Conservation (phyloP, 257 asterid species). For the Fraxinus anomala region DNA sequence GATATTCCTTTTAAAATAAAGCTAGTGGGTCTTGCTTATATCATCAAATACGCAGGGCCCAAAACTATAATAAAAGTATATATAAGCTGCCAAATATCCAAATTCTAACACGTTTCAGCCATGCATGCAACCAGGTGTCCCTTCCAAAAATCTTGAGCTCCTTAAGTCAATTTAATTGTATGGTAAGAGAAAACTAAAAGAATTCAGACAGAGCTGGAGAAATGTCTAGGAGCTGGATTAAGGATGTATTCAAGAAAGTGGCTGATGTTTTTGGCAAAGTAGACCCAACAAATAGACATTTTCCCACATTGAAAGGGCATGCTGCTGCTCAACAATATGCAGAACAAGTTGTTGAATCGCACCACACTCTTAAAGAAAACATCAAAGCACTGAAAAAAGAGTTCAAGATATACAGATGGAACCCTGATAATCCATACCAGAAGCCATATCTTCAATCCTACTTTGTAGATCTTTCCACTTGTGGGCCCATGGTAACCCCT, state of each 20-base stretch:
- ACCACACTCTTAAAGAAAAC: conserved; percentile 23
- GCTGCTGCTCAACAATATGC: conserved; percentile 63
- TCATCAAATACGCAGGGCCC: neutral
- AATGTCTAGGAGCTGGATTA: conserved; percentile 44
- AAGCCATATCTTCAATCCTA: conserved; percentile 68
- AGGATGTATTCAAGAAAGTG: conserved; percentile 38
- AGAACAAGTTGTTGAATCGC: conserved; percentile 39
- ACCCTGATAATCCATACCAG: conserved; percentile 51
- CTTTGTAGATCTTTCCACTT: conserved; percentile 53
- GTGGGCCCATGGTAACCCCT: conserved; percentile 69
- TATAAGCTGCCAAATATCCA: neutral
- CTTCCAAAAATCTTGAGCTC: neutral
- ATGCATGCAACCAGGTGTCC: conserved; percentile 46
- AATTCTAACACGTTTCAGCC: conserved; percentile 35
- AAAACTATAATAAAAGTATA: neutral
- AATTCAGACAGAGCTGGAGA: neutral
- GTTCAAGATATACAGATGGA: conserved; percentile 76
- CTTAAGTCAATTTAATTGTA: neutral
- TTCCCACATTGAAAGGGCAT: conserved; percentile 53
- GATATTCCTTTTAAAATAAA: no score
- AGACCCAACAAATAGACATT: conserved; percentile 27
- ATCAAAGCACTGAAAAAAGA: conserved; percentile 39
- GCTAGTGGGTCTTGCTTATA: neutral
- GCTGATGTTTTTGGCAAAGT: conserved; percentile 24
- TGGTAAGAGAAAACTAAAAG: neutral